These are phyloP conservation scores for Osmanthus fragrans DNA, from an alignment of 257 asterid species.

Conservation along the genomic window DNA sequence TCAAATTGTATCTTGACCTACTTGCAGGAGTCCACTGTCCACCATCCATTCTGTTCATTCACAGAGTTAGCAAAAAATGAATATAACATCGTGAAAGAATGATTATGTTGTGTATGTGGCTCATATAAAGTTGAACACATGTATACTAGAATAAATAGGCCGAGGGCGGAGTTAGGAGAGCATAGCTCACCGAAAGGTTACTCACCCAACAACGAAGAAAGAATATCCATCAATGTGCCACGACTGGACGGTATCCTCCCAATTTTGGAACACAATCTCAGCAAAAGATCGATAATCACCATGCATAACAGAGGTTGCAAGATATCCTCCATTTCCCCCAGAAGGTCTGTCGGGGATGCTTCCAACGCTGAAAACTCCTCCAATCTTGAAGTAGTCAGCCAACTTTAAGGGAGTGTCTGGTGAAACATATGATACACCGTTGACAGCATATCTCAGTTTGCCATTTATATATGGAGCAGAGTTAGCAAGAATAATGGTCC, in stretches of 20 bases:
- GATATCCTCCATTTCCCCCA: slow-evolving; percentile 55
- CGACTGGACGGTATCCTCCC: slow-evolving; percentile 80
- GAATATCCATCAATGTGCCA: slow-evolving; percentile 92
- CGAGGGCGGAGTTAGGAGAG: no score
- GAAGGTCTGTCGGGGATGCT: slow-evolving; percentile 67
- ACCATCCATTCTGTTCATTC: slow-evolving; percentile 68
- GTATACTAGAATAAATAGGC: no score
- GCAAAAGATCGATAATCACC: slow-evolving; percentile 64
- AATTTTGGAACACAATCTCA: slow-evolving; percentile 87
- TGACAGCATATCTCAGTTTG: slow-evolving; percentile 85
- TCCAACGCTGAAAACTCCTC: slow-evolving; percentile 70
- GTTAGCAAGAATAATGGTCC: slow-evolving; percentile 84
- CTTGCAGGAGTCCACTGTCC: slow-evolving; percentile 85
- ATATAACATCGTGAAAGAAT: neutral
- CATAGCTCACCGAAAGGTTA: neutral
- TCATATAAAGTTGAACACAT: no score
- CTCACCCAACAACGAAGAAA: slow-evolving; percentile 93
- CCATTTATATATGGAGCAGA: slow-evolving; percentile 80
- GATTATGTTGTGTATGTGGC: neutral
- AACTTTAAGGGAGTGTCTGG: slow-evolving; percentile 86
- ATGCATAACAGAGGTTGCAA: slow-evolving; percentile 75
- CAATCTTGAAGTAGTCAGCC: slow-evolving; percentile 84
- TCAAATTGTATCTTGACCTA: slow-evolving; percentile 60
- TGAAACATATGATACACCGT: slow-evolving; percentile 63
- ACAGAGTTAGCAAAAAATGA: slow-evolving; percentile 19